A percentile compares a stretch with the other conserved stretches of the same genome.
Conservation (phyloP, 2,329 filamentous ascomycete species). For the Pseudopyrenochaeta lycopersici region DNA sequence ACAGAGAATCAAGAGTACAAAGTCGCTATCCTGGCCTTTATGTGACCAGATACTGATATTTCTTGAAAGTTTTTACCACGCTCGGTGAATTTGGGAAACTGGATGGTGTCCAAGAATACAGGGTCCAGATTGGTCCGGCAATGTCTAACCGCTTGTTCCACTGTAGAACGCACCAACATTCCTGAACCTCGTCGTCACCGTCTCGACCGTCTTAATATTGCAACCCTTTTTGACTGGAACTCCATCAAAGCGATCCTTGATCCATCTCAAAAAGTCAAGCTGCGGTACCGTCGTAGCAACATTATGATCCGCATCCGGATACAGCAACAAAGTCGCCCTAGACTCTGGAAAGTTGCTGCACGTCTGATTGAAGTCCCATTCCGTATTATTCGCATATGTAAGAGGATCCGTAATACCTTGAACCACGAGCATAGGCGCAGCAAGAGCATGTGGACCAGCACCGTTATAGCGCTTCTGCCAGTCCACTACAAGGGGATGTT, state of each 20-base stretch:
- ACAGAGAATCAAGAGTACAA: no score
- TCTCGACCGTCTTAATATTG: not conserved
- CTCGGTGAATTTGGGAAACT: no score
- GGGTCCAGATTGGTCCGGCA: no score
- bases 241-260: slow-evolving; percentile 19
- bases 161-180: slow-evolving; percentile 4
- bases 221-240: not conserved
- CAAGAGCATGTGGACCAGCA: slow-evolving; percentile 27
- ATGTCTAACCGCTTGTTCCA: not conserved
- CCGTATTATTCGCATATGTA: slow-evolving; percentile 27
- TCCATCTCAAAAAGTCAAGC: slow-evolving; percentile 21
- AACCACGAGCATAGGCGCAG: slow-evolving; percentile 31
- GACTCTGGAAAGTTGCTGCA: slow-evolving; percentile 19
- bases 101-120: no score
- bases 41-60: no score
- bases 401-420: slow-evolving; percentile 19
- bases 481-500: slow-evolving; percentile 22
- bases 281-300: slow-evolving; percentile 14
- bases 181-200: not conserved
- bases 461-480: slow-evolving; percentile 35
- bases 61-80: no score
- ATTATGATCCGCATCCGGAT: slow-evolving; percentile 27
- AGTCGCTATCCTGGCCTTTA: no score
- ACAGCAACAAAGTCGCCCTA: slow-evolving; percentile 18
- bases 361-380: slow-evolving; percentile 29